phyloP scores from a whole-genome alignment of 192 early-diverging fungal species.

The Podila minutissima region DNA sequence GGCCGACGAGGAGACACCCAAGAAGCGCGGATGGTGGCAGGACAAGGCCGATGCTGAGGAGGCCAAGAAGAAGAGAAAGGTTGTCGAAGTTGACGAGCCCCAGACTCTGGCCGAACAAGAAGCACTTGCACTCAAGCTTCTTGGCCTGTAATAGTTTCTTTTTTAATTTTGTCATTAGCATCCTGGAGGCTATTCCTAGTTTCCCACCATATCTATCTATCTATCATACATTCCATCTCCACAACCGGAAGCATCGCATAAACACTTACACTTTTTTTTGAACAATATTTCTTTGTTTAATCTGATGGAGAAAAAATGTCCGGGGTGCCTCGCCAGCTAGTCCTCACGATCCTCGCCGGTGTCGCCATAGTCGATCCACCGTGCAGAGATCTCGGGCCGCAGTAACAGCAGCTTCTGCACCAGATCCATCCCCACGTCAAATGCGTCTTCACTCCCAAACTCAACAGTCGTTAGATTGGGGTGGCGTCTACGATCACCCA shows the following conservation, averaged over 20 bases:
- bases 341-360: slow-evolving; percentile 35
- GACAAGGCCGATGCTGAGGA: slow-evolving; percentile 55
- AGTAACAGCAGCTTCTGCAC: background rate
- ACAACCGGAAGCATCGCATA: too few relatives aligned
- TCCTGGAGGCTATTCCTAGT: too few relatives aligned
- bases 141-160: slow-evolving; percentile 33
- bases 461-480: slow-evolving; percentile 24
- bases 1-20: slow-evolving; percentile 37
- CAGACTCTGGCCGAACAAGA: slow-evolving; percentile 70
- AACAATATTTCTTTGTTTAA: too few relatives aligned
- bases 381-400: slow-evolving; percentile 16
- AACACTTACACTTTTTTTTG: too few relatives aligned
- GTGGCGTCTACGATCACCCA: slow-evolving; percentile 14
- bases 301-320: too few relatives aligned
- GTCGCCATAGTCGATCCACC: slow-evolving; percentile 31
- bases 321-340: background rate
- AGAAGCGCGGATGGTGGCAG: slow-evolving; percentile 52
- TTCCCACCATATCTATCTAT: background rate
- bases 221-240: background rate
- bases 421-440: slow-evolving; percentile 23
- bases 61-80: slow-evolving; percentile 53
- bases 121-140: slow-evolving; percentile 64
- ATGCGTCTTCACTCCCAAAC: slow-evolving; percentile 45
- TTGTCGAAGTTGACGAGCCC: slow-evolving; percentile 64
- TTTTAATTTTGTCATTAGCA: background rate